A percentile compares a stretch with the other conserved stretches of the same genome.
Evolutionary conservation across 2,329 filamentous ascomycete genomes (phyloP).

Genomic region (Aspergillus sp.): DNA sequence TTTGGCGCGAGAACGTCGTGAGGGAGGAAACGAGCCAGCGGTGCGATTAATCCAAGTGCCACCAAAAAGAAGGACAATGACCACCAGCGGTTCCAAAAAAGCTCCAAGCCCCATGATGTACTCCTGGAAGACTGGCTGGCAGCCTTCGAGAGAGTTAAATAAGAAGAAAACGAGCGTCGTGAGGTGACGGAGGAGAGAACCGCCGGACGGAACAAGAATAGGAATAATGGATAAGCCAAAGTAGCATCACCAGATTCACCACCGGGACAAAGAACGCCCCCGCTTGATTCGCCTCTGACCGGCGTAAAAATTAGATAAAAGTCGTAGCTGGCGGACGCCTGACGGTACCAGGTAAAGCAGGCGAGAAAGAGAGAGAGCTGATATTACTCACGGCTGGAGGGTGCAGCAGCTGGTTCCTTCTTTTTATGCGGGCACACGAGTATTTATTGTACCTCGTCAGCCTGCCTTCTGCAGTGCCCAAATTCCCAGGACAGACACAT

Average conservation of each 20-base stretch:
- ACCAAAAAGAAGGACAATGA: slow-evolving; percentile 59
- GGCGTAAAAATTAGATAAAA: neutral
- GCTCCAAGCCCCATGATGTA: slow-evolving; percentile 55
- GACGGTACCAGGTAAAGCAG: neutral
- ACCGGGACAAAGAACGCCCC: neutral
- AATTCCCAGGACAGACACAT: neutral
- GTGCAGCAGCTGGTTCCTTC: neutral
- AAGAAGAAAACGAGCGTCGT: neutral
- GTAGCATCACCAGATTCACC: slow-evolving; percentile 4
- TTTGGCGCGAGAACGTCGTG: slow-evolving; percentile 20
- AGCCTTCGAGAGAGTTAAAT: neutral
- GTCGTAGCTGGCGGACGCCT: neutral
- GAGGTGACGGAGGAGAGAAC: neutral
- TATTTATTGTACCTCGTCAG: neutral
- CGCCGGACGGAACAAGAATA: neutral
- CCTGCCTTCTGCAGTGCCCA: neutral
- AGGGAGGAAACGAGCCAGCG: slow-evolving; percentile 33
- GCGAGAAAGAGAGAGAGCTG: neutral
- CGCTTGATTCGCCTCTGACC: neutral
- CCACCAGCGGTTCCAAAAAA: slow-evolving; percentile 62
- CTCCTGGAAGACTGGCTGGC: neutral
- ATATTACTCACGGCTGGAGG: neutral
- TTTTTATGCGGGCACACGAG: neutral
- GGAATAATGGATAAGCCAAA: neutral
- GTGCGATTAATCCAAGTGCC: slow-evolving; percentile 63